Conservation (phyloP, 441 rosid species). For the Populus trichocarpa region DNA sequence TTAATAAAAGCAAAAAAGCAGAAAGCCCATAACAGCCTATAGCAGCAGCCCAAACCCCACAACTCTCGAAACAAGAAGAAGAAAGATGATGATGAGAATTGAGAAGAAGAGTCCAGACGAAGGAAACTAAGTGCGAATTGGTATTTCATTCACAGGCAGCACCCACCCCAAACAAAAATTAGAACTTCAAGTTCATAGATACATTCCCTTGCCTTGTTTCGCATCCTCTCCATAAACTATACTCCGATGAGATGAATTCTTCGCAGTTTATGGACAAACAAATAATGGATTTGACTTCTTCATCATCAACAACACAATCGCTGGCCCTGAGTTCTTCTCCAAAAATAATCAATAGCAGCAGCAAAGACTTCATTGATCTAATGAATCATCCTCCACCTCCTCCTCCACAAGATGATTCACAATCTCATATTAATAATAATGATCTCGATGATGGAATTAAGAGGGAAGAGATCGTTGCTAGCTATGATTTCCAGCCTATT, state of each 20-base stretch:
- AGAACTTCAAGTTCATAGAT: not conserved
- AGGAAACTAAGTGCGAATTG: too few species aligned
- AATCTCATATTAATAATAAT: slow-evolving; percentile 4
- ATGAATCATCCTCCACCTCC: slow-evolving; percentile 39
- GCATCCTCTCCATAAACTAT: not conserved
- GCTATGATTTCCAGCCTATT: slow-evolving; percentile 86
- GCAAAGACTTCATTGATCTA: slow-evolving; percentile 50
- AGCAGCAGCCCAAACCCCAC: too few species aligned
- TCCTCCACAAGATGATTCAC: not conserved
- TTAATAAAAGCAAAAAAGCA: too few species aligned
- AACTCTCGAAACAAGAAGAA: not conserved
- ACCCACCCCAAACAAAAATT: too few species aligned
- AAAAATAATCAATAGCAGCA: not conserved
- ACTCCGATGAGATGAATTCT: slow-evolving; percentile 43
- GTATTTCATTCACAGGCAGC: not conserved
- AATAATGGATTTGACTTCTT: slow-evolving; percentile 70
- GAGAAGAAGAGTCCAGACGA: not conserved
- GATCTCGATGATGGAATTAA: slow-evolving; percentile 31
- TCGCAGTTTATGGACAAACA: slow-evolving; percentile 77
- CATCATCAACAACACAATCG: slow-evolving; percentile 9
- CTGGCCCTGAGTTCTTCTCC: slow-evolving; percentile 1
- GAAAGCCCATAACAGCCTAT: too few species aligned
- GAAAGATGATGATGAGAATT: not conserved
- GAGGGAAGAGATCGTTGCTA: slow-evolving; percentile 71
- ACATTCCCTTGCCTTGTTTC: not conserved